phyloP scores from a whole-genome alignment of 768 basidiomycete species.

The Scleroderma bovista region DNA sequence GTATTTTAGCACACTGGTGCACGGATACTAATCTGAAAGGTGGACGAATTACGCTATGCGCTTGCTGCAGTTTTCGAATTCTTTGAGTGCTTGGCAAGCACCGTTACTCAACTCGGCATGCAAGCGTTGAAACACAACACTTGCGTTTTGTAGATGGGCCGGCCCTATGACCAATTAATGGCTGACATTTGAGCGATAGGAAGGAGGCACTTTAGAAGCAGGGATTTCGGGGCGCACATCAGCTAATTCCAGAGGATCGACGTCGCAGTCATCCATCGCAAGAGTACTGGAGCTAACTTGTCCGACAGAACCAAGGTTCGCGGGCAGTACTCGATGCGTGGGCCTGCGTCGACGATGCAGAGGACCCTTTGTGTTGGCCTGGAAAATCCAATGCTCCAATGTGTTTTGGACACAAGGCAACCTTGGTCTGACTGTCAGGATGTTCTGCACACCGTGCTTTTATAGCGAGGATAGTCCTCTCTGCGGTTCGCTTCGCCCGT shows the following conservation, averaged over 20 bases:
- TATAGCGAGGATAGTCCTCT: not conserved
- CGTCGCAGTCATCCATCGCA: constrained; percentile 80
- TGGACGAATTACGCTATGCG: too few relatives aligned
- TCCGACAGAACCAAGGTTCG: constrained; percentile 20
- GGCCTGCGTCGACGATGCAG: constrained; percentile 30
- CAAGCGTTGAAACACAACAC: too few relatives aligned
- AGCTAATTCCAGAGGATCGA: constrained; percentile 37
- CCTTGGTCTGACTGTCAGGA: not conserved
- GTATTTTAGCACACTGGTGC: too few relatives aligned
- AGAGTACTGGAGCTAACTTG: constrained; percentile 36
- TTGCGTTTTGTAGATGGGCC: too few relatives aligned
- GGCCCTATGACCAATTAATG: too few relatives aligned
- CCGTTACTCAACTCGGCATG: too few relatives aligned
- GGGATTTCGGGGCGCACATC: constrained; percentile 3
- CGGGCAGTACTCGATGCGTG: constrained; percentile 27
- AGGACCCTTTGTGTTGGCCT: constrained; percentile 12
- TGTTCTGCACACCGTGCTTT: not conserved
- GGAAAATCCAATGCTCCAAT: constrained; percentile 3
- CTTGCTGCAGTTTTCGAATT: too few relatives aligned
- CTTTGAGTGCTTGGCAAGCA: too few relatives aligned
- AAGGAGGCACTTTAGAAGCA: not conserved
- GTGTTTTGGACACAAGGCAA: not conserved
- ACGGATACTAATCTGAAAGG: too few relatives aligned
- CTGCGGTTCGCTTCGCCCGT: not conserved
- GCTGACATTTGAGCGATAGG: too few relatives aligned